Evolutionary conservation across 768 basidiomycete species (phyloP).

Genomic region (Tulasnella sp.): DNA sequence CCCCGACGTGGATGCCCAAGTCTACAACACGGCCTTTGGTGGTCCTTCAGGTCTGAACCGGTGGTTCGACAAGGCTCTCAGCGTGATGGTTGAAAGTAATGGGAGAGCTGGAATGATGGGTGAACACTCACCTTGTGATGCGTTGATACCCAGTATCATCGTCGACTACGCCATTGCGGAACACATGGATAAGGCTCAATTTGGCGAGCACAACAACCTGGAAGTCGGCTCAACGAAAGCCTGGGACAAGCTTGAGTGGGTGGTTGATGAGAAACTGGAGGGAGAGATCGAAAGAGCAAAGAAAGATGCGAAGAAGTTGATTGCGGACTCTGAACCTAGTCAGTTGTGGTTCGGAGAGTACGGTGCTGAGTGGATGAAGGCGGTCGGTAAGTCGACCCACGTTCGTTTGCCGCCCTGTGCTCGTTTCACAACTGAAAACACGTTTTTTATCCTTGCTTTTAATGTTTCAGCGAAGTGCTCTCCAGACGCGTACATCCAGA

Average conservation of each 20-base stretch:
- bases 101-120: slow-evolving; percentile 80
- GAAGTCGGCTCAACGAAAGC: slow-evolving; percentile 24
- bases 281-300: slow-evolving; percentile 54
- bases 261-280: slow-evolving; percentile 51
- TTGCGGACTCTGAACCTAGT: slow-evolving; percentile 68
- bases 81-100: slow-evolving; percentile 54
- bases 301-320: slow-evolving; percentile 47
- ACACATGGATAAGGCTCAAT: slow-evolving; percentile 48
- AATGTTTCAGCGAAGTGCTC: slow-evolving; percentile 42
- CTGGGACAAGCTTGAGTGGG: slow-evolving; percentile 70
- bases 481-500: slow-evolving; percentile 84
- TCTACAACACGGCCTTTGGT: slow-evolving; percentile 63
- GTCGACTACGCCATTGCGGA: slow-evolving; percentile 74
- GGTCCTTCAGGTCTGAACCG: slow-evolving; percentile 59
- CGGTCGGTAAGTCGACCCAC: slow-evolving; percentile 44
- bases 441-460: neutral
- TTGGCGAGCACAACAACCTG: slow-evolving; percentile 27
- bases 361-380: slow-evolving; percentile 83
- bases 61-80: slow-evolving; percentile 81
- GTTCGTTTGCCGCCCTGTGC: neutral
- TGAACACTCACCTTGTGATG: slow-evolving; percentile 87
- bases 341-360: slow-evolving; percentile 76
- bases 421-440: neutral
- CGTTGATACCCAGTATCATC: slow-evolving; percentile 79
- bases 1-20: slow-evolving; percentile 57